phyloP scores from a whole-genome alignment of 768 basidiomycete genomes.

The Symmetrospora coprosmae region DNA sequence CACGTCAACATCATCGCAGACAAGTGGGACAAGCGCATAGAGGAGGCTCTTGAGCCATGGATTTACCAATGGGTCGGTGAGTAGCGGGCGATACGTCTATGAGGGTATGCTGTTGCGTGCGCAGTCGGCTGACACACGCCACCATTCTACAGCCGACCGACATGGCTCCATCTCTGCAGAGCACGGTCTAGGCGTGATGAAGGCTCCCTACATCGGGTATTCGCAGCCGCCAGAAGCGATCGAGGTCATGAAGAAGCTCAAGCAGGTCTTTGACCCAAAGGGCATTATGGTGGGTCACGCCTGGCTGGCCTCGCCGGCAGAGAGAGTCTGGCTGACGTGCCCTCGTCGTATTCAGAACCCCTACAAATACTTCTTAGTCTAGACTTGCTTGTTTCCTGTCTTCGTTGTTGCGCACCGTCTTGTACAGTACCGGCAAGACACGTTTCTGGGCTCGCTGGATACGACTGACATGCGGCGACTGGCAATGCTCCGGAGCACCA shows the following conservation, averaged over 20 bases:
- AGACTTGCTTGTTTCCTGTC: too few species aligned
- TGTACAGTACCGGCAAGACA: too few species aligned
- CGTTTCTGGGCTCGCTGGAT: too few species aligned
- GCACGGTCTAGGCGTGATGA: slow-evolving; percentile 93
- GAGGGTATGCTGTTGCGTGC: not conserved
- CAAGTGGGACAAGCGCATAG: slow-evolving; percentile 65
- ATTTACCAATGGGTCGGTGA: slow-evolving; percentile 51
- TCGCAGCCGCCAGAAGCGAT: slow-evolving; percentile 68
- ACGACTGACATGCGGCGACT: too few species aligned
- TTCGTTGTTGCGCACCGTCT: too few species aligned
- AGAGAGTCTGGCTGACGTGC: not conserved
- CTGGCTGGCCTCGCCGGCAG: not conserved
- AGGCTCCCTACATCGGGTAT: slow-evolving; percentile 74
- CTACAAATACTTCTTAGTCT: slow-evolving; percentile 22
- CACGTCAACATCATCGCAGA: slow-evolving; percentile 82
- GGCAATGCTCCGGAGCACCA: too few species aligned
- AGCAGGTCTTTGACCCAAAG: slow-evolving; percentile 70
- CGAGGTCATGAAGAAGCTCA: slow-evolving; percentile 78
- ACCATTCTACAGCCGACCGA: slow-evolving; percentile 37
- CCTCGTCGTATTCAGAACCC: slow-evolving; percentile 1
- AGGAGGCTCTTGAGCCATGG: slow-evolving; percentile 81
- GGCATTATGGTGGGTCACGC: slow-evolving; percentile 52
- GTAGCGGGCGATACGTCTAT: not conserved
- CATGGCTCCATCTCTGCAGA: slow-evolving; percentile 91
- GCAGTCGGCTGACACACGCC: not conserved